These are phyloP conservation scores for Beauveria bassiana DNA, from an alignment of 2,329 filamentous ascomycete genomes.

Conservation along the genomic window DNA sequence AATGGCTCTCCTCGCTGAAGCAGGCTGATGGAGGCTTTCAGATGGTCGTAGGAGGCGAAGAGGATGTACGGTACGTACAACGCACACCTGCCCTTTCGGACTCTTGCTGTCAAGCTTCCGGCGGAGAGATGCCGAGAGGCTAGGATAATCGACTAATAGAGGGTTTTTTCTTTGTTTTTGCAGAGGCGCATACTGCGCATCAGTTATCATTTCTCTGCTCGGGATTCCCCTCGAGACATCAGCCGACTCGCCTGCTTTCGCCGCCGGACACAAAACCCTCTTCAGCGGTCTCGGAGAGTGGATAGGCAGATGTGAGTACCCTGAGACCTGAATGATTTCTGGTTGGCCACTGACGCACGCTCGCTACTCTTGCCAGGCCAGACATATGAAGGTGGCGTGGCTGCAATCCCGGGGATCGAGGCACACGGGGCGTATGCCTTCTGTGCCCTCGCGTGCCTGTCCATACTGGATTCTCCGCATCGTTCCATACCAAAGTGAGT, in stretches of 20 bases:
- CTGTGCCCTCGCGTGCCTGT: slow-evolving; percentile 82
- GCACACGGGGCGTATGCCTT: slow-evolving; percentile 97
- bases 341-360: not conserved
- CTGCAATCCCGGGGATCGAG: slow-evolving; percentile 75
- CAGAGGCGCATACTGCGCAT: slow-evolving; percentile 86
- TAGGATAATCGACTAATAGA: slow-evolving; percentile 4
- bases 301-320: slow-evolving; percentile 64
- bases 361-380: slow-evolving; percentile 50
- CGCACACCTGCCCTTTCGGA: not conserved
- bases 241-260: slow-evolving; percentile 58
- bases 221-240: slow-evolving; percentile 76
- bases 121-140: not conserved
- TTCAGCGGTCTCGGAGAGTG: slow-evolving; percentile 70
- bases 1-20: slow-evolving; percentile 81
- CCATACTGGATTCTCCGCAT: slow-evolving; percentile 74
- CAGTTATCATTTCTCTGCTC: slow-evolving; percentile 75
- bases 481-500: slow-evolving; percentile 64
- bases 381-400: slow-evolving; percentile 92
- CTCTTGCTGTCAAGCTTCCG: not conserved
- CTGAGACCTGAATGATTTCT: not conserved
- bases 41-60: slow-evolving; percentile 78
- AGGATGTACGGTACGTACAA: slow-evolving; percentile 70
- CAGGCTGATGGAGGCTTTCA: slow-evolving; percentile 83
- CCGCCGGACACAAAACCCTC: slow-evolving; percentile 55
- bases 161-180: slow-evolving; percentile 15